Base-by-base conservation (phyloP, 1,139 yeast genomes). In the Blastobotrys arbuscula region DNA sequence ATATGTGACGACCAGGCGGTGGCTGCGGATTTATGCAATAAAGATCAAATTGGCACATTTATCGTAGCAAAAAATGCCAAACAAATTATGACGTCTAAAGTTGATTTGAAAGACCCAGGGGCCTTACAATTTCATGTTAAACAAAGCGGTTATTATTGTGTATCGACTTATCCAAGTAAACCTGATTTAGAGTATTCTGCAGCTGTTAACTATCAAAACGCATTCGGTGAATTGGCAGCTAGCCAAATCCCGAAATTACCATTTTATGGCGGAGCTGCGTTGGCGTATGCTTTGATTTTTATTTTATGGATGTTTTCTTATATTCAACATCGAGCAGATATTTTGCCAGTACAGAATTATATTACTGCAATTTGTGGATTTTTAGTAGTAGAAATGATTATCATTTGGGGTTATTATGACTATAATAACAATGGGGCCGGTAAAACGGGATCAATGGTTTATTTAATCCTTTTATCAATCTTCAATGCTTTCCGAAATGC, bases 321-420 rank as follows among this genome's bases (percentile, higher is more conserved):
- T 63, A 82, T 82, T 72, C 86, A 82, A 62, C 90, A 88, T 68
- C 80, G 96, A 59, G 79, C 86, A 59, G 97, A 92, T 63, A 76
- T 92, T 54, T 73, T 94, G 60, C 94, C 96, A 3, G 79, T 94
- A 52, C 99, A 94, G 67, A 83, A 86, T 65, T 92, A 92, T 66
- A 75, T 92, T 59, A 78, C 94, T 47, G 95, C 86, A 1, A 86
- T 90, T 72, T 83, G 86, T 55, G 82, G 81, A 8, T 86, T 89
- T 58, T 76, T 92, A 63, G 84, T 95, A 1, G 73, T 82, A 40
- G 98, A 92, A 65, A 86, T 92, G 58, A 78, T 89, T 50, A 79
- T 88, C 45, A 83, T 88, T 40, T 90, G 97, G 96, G 89, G 95
- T 3, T 85, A 87, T 66, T 92, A 86, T 65, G 96, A 88, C 61